Evolutionary conservation across 108 stramenopile species (phyloP), one percentile per base, ranked within the genome.

Genomic region (Cyclostephanos tholiformis): DNA sequence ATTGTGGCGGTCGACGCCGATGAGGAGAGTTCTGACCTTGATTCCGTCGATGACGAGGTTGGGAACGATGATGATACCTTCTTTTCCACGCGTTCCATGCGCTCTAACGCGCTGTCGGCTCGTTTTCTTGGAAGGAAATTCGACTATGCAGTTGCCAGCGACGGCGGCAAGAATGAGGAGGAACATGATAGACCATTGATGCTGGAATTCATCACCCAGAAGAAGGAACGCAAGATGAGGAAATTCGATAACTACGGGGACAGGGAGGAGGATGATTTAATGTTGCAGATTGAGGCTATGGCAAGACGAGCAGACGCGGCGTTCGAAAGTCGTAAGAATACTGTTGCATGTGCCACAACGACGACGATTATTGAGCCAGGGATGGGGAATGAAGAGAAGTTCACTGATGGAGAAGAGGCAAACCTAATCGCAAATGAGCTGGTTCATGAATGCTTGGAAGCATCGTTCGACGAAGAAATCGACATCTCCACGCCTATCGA

Each of bases 201-300:
- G 46, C 63, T 41, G 17, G 46, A 29, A 62, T 72, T 75, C 52
- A 66, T 67, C 26, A 22, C 65, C 14, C 22, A 61, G 63, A 49
- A 16, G 46, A 39, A 29, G 38, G 32, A 35, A 16, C 38, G 56
- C 55, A 41, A 41, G 39, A 17, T 36, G 39, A 19, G 56, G 22
- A 60, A 46, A 43, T 49, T 27, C 30, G 29, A 59, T 59, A 60
- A 38, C 27, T 22, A 70, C 32, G 67, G 44, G 13, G 44, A 46
- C 14, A 14, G 44, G 16, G 70, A 79, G 32, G 69, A 81, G 26
- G 65, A 81, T 67, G 73, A 74, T 30, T 44, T 79, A 38, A 72
- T 67, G 41, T 63, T 63, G 44, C 73, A 81, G 52, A 81, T 81
- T 59, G 80, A 81, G 60, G 80, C 80, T 26, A 81, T 81, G 80